phyloP scores from a whole-genome alignment of 441 rosid species.

The Populus hybrid region DNA sequence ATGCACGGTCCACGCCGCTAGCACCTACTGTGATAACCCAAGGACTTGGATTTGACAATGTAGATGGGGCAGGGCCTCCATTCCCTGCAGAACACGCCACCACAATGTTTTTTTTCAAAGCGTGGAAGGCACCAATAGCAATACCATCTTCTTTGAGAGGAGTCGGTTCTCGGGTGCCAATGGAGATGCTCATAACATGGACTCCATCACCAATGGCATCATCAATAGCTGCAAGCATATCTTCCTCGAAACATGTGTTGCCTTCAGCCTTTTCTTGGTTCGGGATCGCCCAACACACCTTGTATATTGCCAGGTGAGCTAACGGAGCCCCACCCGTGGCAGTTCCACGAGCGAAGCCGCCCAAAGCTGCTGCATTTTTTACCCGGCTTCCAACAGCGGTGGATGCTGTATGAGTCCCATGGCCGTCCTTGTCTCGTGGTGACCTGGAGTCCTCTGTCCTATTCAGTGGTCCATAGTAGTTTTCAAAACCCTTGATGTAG shows the following conservation, averaged over 20 bases:
- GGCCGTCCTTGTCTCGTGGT: constrained; percentile 78
- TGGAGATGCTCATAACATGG: constrained; percentile 58
- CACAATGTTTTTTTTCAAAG: constrained; percentile 49
- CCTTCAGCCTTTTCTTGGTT: constrained; percentile 32
- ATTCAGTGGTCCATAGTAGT: constrained; percentile 38
- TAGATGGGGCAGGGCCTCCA: constrained; percentile 52
- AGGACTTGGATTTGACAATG: constrained; percentile 63
- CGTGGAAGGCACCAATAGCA: constrained; percentile 66
- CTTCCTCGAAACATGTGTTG: constrained; percentile 49
- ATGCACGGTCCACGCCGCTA: constrained; percentile 65
- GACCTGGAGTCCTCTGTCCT: constrained; percentile 52
- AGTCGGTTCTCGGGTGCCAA: constrained; percentile 21
- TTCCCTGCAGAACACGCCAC: constrained; percentile 70
- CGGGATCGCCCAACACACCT: constrained; percentile 78
- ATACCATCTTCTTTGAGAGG: constrained; percentile 39
- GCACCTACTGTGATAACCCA: constrained; percentile 86
- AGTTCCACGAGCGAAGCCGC: constrained; percentile 64
- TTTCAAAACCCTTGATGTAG: constrained; percentile 56
- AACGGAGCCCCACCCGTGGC: constrained; percentile 75
- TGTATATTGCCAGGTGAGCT: constrained; percentile 73
- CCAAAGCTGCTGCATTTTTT: constrained; percentile 37
- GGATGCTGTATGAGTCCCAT: constrained; percentile 85
- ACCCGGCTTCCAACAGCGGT: constrained; percentile 56
- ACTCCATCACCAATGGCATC: constrained; percentile 82
- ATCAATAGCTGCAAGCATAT: constrained; percentile 78